phyloP scores from a whole-genome alignment of 306 rosid genomes.

The Prunus davidiana region DNA sequence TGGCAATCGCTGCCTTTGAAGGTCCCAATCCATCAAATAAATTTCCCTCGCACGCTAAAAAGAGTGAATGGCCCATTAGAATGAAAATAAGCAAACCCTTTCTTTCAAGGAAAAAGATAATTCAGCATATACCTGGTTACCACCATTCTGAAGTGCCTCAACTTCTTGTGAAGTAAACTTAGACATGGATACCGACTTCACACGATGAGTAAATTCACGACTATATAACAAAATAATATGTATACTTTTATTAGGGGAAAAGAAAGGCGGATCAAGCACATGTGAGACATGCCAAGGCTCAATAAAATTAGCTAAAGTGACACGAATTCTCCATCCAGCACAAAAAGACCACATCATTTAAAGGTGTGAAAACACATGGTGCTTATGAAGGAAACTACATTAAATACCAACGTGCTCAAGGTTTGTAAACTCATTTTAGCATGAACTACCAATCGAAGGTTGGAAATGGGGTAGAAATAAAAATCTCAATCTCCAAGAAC shows the following conservation, averaged over 20 bases:
- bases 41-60: conserved; percentile 86
- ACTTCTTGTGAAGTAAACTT: conserved; percentile 91
- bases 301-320: neutral
- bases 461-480: neutral
- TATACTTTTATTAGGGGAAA: neutral
- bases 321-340: neutral
- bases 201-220: conserved; percentile 98
- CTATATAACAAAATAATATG: conserved; percentile 38
- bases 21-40: conserved; percentile 86
- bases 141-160: conserved; percentile 86
- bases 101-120: conserved; percentile 10
- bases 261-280: neutral
- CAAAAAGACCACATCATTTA: neutral
- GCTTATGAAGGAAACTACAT: neutral
- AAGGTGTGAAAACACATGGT: neutral
- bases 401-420: neutral
- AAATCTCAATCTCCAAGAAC: neutral
- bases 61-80: conserved; percentile 23
- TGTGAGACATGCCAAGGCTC: neutral
- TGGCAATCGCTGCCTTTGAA: conserved; percentile 73
- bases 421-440: neutral
- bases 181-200: conserved; percentile 94
- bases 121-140: conserved; percentile 72
- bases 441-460: neutral
- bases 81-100: conserved; percentile 15